phyloP scores from a whole-genome alignment of 2,329 filamentous ascomycete species.

The Trichoderma sp. region DNA sequence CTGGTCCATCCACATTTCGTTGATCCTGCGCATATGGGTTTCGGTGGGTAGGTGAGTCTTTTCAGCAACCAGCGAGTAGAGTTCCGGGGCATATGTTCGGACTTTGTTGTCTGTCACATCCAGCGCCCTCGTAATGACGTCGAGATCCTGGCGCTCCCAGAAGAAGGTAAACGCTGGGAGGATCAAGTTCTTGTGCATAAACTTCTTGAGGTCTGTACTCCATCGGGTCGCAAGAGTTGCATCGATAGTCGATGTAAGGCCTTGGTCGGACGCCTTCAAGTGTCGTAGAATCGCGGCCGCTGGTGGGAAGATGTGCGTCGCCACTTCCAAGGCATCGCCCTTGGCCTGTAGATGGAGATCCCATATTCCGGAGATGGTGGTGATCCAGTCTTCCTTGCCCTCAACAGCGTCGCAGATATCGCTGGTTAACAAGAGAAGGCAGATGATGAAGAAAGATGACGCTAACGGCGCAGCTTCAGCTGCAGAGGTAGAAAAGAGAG shows the following conservation, averaged over 20 bases:
- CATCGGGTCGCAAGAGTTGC: conserved; percentile 42
- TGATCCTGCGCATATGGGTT: conserved; percentile 40
- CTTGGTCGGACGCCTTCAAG: conserved; percentile 40
- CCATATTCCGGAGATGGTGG: conserved; percentile 53
- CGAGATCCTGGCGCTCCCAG: conserved; percentile 46
- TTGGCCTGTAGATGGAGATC: conserved; percentile 55
- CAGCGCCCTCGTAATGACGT: conserved; percentile 47
- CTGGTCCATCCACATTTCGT: conserved; percentile 45
- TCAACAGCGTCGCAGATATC: conserved; percentile 40
- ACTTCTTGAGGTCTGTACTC: conserved; percentile 50
- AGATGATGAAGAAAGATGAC: conserved; percentile 51
- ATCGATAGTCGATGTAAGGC: conserved; percentile 26
- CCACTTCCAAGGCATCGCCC: conserved; percentile 53
- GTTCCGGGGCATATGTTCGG: conserved; percentile 45
- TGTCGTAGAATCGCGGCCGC: conserved; percentile 45
- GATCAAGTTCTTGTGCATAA: conserved; percentile 55
- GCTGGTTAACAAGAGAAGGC: conserved; percentile 44
- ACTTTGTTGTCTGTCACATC: conserved; percentile 43
- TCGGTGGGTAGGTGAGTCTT: conserved; percentile 35
- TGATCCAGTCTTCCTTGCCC: conserved; percentile 52
- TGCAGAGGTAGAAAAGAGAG: conserved; percentile 56
- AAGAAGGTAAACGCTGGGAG: conserved; percentile 55
- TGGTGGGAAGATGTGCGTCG: conserved; percentile 49
- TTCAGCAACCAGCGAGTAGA: conserved; percentile 49
- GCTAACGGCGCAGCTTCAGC: conserved; percentile 51